A percentile compares a stretch with the other conserved stretches of the same genome.
Conservation (phyloP, 331 rosid genomes). For the Pyracantha coccinea region DNA sequence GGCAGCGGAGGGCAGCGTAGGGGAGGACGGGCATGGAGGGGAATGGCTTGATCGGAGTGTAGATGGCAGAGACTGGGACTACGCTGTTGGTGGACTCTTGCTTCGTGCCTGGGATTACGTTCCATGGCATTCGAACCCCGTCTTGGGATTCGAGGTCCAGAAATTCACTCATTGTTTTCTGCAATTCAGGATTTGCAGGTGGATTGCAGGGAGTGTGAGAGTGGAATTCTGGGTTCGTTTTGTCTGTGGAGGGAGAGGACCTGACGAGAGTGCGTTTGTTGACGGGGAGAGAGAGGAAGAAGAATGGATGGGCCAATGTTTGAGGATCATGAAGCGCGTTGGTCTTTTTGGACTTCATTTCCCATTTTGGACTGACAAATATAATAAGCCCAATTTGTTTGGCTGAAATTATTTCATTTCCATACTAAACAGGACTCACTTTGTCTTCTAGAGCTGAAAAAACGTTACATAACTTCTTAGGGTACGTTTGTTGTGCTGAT, state of each 20-base stretch:
- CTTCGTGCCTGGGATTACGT: constrained; percentile 83
- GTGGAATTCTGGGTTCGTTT: background rate
- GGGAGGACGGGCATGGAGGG: constrained; percentile 61
- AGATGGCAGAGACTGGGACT: constrained; percentile 76
- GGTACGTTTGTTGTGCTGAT: no score
- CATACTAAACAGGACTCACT: no score
- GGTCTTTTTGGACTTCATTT: background rate
- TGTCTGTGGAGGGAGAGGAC: background rate
- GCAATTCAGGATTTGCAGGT: background rate
- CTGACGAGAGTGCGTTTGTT: background rate
- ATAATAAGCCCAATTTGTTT: no score
- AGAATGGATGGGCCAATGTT: background rate
- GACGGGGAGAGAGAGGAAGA: background rate
- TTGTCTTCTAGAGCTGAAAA: no score
- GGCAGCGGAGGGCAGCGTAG: constrained; percentile 80
- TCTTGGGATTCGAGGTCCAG: constrained; percentile 80
- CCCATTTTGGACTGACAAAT: background rate
- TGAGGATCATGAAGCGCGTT: background rate
- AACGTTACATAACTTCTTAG: no score
- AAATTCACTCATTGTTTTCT: constrained; percentile 64
- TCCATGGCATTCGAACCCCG: constrained; percentile 99
- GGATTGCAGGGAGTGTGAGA: background rate
- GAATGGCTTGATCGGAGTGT: constrained; percentile 75
- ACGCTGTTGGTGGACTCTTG: constrained; percentile 59
- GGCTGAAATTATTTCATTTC: no score